Evolutionary conservation across 1,284 basidiomycete species (phyloP), one percentile per base, ranked within the genome.

Genomic region (Leucoagaricus sp.): DNA sequence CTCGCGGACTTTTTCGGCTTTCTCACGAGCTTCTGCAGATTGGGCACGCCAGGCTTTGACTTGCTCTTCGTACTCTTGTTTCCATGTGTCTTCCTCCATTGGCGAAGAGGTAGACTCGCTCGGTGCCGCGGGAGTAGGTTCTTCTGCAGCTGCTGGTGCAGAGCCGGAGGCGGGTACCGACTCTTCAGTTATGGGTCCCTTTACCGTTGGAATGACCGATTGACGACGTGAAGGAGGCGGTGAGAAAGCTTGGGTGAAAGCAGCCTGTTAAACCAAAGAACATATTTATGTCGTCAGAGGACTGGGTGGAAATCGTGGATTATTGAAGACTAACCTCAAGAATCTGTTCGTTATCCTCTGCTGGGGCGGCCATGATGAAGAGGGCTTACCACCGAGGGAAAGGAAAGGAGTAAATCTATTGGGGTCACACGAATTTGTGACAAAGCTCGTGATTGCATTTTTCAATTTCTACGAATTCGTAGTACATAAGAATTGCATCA

Each of bases 31-130:
- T 59, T 85, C 82, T 31, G 89, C 85, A 26, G 86, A 88, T 65
- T 89, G 83, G 25, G 83, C 82, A 38, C 85, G 84, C 93, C 93
- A 95, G 62, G 77, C 72, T 36, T 79, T 75, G 8, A 91, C 74
- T 55, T 91, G 87, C 0, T 81, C 71, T 51, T 94, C 87, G 69
- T 91, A 89, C 61, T 86, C 80, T 6, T 77, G 63, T 61, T 76
- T 77, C 72, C 73, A 76, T 3, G 66, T 52, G 33, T 75, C 72
- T 42, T 55, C 60, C 6, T 49, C 48, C 19, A 26, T 44, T 28
- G 25, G 13, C n/a, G 52, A 33, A 33, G 49, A 9, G 25, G 49
- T 49, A 44, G 52, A 36, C 12, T 55, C 48, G 31, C 46, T 21
- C 40, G 36, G 19, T 8, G 49, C 49, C 21, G 26, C 23, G 9